Conservation (phyloP, 768 basidiomycete species). For the Boletus pseudo-olivaceus region DNA sequence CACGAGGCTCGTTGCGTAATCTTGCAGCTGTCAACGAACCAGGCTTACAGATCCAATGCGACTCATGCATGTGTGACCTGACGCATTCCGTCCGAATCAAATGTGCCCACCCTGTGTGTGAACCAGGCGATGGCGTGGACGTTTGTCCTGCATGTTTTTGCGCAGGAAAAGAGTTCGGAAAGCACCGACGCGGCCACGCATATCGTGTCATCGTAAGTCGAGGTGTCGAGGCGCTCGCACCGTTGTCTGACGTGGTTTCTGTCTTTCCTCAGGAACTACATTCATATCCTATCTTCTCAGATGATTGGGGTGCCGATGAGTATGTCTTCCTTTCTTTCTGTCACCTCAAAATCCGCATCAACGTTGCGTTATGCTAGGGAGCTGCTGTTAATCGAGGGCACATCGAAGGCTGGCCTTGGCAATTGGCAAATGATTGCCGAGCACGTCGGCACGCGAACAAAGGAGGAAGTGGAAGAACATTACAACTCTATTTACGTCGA, state of each 20-base stretch:
- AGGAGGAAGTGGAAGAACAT: slow-evolving; percentile 90
- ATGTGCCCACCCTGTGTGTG: slow-evolving; percentile 81
- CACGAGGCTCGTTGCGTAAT: slow-evolving; percentile 29
- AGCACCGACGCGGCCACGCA: slow-evolving; percentile 80
- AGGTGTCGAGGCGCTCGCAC: not conserved
- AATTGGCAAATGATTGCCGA: slow-evolving; percentile 98
- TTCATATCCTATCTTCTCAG: slow-evolving; percentile 91
- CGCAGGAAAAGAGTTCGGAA: slow-evolving; percentile 82
- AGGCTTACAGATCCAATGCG: slow-evolving; percentile 80
- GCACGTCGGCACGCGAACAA: slow-evolving; percentile 90
- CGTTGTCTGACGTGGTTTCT: not conserved
- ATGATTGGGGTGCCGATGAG: slow-evolving; percentile 99
- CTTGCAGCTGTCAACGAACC: slow-evolving; percentile 71
- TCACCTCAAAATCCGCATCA: not conserved
- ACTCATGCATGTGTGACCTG: slow-evolving; percentile 79
- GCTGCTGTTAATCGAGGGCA: slow-evolving; percentile 83
- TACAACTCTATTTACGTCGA: slow-evolving; percentile 80
- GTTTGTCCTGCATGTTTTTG: slow-evolving; percentile 93
- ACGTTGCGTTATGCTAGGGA: slow-evolving; percentile 51
- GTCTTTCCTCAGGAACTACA: slow-evolving; percentile 78
- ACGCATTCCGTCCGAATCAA: slow-evolving; percentile 97
- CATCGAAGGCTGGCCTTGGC: slow-evolving; percentile 82
- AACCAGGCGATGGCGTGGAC: slow-evolving; percentile 79
- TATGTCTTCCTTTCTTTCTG: slow-evolving; percentile 36
- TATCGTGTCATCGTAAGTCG: slow-evolving; percentile 84